Evolutionary conservation across 2,329 filamentous ascomycete species (phyloP).

Genomic region (Ophiostoma novo-ulmi): DNA sequence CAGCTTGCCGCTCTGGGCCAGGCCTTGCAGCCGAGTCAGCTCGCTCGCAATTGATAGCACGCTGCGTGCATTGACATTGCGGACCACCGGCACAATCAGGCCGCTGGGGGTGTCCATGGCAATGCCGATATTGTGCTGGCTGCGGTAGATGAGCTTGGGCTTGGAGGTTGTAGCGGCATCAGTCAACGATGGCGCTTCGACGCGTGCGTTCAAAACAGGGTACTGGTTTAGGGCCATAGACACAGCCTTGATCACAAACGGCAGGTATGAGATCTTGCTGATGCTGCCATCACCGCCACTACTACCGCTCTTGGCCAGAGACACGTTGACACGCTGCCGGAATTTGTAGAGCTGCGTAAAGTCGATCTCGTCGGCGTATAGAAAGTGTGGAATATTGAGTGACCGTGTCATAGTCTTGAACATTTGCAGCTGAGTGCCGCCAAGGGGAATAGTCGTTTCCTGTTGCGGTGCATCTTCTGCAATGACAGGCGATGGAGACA

Average conservation of each 20-base stretch:
- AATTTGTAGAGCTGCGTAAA: slow-evolving; percentile 69
- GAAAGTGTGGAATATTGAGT: slow-evolving; percentile 85
- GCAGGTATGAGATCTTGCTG: slow-evolving; percentile 76
- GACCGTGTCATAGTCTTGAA: slow-evolving; percentile 97
- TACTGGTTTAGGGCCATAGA: slow-evolving; percentile 77
- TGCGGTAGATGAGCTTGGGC: slow-evolving; percentile 70
- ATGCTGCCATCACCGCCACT: slow-evolving; percentile 30
- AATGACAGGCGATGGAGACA: neutral
- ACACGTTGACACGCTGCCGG: slow-evolving; percentile 67
- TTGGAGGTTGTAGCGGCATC: slow-evolving; percentile 42
- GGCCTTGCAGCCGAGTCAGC: slow-evolving; percentile 64
- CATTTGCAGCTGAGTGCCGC: slow-evolving; percentile 83
- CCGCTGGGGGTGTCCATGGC: slow-evolving; percentile 91
- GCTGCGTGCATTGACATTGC: slow-evolving; percentile 70
- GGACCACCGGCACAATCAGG: slow-evolving; percentile 86
- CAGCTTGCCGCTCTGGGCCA: slow-evolving; percentile 71
- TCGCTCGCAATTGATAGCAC: slow-evolving; percentile 74
- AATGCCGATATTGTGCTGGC: slow-evolving; percentile 88
- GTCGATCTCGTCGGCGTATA: slow-evolving; percentile 87
- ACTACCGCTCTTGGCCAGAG: slow-evolving; percentile 38
- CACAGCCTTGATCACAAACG: slow-evolving; percentile 93
- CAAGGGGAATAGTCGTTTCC: slow-evolving; percentile 66
- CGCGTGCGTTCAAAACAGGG: slow-evolving; percentile 79
- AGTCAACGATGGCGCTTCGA: slow-evolving; percentile 51
- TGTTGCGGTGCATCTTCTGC: slow-evolving; percentile 45